These are phyloP conservation scores for Fusarium longipes DNA, from an alignment of 2,329 filamentous ascomycete species.

Conservation along the genomic window DNA sequence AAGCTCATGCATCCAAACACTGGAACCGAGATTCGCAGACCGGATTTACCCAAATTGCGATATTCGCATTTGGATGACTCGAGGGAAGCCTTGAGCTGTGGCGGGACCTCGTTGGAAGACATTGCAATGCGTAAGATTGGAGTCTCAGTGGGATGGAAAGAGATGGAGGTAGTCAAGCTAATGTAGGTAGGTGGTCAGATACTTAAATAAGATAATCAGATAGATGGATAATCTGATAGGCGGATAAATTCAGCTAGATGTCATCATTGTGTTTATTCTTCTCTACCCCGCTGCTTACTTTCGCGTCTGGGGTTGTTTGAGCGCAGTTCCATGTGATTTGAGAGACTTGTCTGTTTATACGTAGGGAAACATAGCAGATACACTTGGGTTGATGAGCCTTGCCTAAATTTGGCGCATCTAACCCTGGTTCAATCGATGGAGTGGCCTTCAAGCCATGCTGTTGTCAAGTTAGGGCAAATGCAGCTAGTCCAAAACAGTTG, in stretches of 20 bases:
- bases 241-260: slow-evolving; percentile 14
- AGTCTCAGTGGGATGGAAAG: neutral
- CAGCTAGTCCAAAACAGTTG: too few species aligned
- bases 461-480: too few species aligned
- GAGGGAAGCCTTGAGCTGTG: slow-evolving; percentile 25
- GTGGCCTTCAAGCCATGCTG: too few species aligned
- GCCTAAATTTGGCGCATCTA: too few species aligned
- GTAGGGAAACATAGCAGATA: neutral
- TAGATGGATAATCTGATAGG: neutral
- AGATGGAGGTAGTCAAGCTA: neutral
- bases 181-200: neutral
- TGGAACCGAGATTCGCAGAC: slow-evolving; percentile 16
- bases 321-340: neutral
- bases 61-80: slow-evolving; percentile 34
- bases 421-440: too few species aligned
- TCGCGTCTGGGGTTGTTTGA: too few species aligned
- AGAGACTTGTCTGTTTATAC: neutral
- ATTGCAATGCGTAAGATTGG: neutral
- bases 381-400: too few species aligned
- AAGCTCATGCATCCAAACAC: slow-evolving; percentile 38
- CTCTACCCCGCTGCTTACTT: slow-evolving; percentile 16
- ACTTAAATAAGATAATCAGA: neutral
- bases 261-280: neutral
- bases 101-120: slow-evolving; percentile 16
- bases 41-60: slow-evolving; percentile 24